Conservation (phyloP, 441 rosid species). For the Sinapis alba region DNA sequence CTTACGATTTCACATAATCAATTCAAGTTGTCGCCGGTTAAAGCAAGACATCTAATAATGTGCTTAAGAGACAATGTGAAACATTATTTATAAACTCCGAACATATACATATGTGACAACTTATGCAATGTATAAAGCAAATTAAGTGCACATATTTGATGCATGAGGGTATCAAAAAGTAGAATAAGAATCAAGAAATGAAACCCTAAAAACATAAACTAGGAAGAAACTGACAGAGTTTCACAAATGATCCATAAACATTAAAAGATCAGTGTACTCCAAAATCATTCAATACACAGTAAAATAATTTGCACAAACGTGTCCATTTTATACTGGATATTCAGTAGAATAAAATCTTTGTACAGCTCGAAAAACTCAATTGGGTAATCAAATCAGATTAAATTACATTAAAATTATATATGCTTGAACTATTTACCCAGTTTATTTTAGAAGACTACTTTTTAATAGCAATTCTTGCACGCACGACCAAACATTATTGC, state of each 20-base stretch:
- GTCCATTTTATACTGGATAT: constrained; percentile 19
- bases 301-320: constrained; percentile 7
- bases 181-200: neutral
- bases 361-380: constrained; percentile 29
- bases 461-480: constrained; percentile 36
- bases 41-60: constrained; percentile 23
- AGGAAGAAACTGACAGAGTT: neutral
- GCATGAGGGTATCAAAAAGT: neutral
- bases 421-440: constrained; percentile 21
- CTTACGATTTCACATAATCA: neutral
- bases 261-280: neutral
- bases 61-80: neutral
- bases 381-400: constrained; percentile 34
- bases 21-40: neutral
- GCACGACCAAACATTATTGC: constrained; percentile 40
- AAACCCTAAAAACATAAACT: neutral
- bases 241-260: neutral
- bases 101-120: neutral
- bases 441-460: neutral
- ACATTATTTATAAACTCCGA: too few relatives aligned
- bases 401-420: constrained; percentile 13
- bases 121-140: neutral
- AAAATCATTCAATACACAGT: constrained; percentile 13
- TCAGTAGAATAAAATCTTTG: constrained; percentile 35
- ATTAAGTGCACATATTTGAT: neutral